Evolutionary conservation across 1,284 basidiomycete genomes (phyloP), one percentile per base, ranked within the genome.

Genomic region (Ganoderma meredithae): DNA sequence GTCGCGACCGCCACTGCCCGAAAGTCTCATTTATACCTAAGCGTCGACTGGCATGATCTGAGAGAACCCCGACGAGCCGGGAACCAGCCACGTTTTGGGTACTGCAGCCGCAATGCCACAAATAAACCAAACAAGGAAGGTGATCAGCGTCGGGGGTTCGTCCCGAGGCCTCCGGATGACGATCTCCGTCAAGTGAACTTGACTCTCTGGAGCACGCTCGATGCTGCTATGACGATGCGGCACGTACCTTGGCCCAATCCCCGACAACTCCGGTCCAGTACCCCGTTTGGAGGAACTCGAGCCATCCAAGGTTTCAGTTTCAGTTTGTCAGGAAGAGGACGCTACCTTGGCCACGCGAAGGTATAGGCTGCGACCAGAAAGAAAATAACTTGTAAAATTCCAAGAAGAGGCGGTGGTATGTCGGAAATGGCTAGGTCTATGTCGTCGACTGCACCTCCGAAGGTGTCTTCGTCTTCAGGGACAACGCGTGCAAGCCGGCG

Each of bases 401-500:
- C 27, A 17, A 55, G 7, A 5, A 12, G 27, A 33, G 1, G 22
- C 25, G 9, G 36, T 36, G 22, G 10, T 25, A 12, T 12, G n/a
- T 22, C n/a, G 33, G 55, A 10, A 25, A 25, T 7, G 40, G 22
- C 43, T 56, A 68, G 31, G 33, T 36, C 53, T 69, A 60, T 9
- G 66, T 52, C 12, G 36, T 56, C 55, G 65, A 43, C 41, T 76
- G 72, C 61, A 78, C 76, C 76, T 92, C 91, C 69, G 85, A 83
- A 55, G 84, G 81, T 2, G 92, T 93, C 78, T 86, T 90, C 6
- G 93, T 91, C 71, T 88, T 88, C 72, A 95, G 79, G n/a, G 91
- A 91, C 47, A 95, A 81, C 0, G 93, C 89, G 74, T 95, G 93
- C 47, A 95, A 77, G 1, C 92, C 92, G 69, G 85, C 81, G 39